Conservation (phyloP, 441 rosid genomes). For the Capsella rubella region DNA sequence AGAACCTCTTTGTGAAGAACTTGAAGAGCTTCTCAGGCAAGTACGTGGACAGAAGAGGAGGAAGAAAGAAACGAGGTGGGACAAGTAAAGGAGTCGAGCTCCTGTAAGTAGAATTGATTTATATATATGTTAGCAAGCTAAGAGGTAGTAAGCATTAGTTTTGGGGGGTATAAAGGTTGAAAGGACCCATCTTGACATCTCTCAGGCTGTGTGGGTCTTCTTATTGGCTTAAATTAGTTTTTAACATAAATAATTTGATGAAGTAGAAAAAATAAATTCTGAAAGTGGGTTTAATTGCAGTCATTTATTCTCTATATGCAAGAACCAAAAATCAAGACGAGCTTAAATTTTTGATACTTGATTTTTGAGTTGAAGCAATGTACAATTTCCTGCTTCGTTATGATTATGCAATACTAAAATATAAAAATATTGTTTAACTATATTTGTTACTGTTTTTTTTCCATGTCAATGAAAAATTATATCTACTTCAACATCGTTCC, state of each 20-base stretch:
- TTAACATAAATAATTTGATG: neutral
- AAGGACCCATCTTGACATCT: conserved; percentile 15
- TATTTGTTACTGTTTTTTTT: too few species aligned
- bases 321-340: neutral
- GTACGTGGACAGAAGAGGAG: conserved; percentile 26
- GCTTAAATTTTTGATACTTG: neutral
- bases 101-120: neutral
- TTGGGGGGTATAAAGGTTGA: neutral
- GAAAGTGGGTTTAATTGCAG: neutral
- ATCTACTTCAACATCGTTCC: neutral
- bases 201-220: conserved; percentile 12
- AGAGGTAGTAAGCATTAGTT: conserved; percentile 21
- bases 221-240: neutral
- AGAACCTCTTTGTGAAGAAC: conserved; percentile 38
- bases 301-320: neutral
- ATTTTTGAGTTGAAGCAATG: neutral
- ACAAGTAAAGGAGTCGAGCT: conserved; percentile 21
- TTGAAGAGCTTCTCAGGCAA: conserved; percentile 27
- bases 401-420: too few species aligned
- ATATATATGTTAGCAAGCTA: conserved; percentile 7
- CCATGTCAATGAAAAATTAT: too few species aligned
- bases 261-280: neutral
- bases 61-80: conserved; percentile 29
- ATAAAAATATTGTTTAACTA: too few species aligned
- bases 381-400: too few species aligned